Evolutionary conservation across 495 filamentous ascomycete species (phyloP).

Genomic region (Penicillium arizonense): DNA sequence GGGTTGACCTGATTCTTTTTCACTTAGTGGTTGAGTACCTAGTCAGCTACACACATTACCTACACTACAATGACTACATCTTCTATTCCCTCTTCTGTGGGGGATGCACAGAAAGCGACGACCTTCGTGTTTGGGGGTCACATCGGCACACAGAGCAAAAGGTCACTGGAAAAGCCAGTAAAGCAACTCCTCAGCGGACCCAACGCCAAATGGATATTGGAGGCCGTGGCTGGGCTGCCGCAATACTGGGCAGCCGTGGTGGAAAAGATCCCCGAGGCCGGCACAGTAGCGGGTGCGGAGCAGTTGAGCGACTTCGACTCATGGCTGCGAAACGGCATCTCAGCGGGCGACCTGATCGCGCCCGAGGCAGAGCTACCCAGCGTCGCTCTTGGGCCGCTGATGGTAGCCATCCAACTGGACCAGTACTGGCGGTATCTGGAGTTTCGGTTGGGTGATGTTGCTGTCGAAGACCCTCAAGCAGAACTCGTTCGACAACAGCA

Average conservation of each 20-base stretch:
- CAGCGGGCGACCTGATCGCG: background rate
- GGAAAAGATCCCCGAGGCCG: slow-evolving; percentile 18
- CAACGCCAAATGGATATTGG: slow-evolving; percentile 23
- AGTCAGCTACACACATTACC: too few species aligned
- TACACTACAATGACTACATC: too few species aligned
- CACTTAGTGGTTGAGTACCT: too few species aligned
- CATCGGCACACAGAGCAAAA: slow-evolving; percentile 4
- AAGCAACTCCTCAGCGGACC: slow-evolving; percentile 7
- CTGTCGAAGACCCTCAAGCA: background rate
- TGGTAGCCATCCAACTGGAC: slow-evolving; percentile 27
- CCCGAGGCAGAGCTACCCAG: background rate
- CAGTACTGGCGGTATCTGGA: slow-evolving; percentile 21
- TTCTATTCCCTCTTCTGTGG: too few species aligned
- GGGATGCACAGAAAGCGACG: background rate
- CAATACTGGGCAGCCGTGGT: slow-evolving; percentile 25
- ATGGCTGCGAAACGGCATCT: background rate
- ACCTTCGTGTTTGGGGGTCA: background rate
- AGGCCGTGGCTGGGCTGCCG: slow-evolving; percentile 18
- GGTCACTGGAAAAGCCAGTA: background rate
- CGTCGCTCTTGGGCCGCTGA: slow-evolving; percentile 16
- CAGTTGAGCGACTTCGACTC: background rate
- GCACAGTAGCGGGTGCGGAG: background rate
- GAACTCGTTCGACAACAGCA: background rate
- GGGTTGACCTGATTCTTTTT: too few species aligned
- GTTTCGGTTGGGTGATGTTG: background rate